Percentiles rank a stretch among this genome's conserved stretches.
phyloP scores from a whole-genome alignment of 805 yeast species.

The Jamesozyma gamospora region DNA sequence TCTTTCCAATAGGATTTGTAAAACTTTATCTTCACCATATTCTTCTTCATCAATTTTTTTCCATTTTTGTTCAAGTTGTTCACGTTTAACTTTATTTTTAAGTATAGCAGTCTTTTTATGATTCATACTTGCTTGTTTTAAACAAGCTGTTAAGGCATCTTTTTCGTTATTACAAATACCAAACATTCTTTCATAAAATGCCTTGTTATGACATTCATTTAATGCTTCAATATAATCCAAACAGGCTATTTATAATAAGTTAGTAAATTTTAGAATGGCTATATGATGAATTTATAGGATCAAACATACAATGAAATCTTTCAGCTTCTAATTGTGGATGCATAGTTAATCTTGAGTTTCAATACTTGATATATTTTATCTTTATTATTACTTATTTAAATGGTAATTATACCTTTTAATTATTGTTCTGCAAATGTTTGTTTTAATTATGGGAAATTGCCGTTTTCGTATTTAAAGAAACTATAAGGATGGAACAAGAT shows the following conservation, averaged over 20 bases:
- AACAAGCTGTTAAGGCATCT: slow-evolving; percentile 66
- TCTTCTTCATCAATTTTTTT: slow-evolving; percentile 62
- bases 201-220: slow-evolving; percentile 75
- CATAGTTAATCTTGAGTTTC: slow-evolving; percentile 24
- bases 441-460: no score
- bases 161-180: slow-evolving; percentile 83
- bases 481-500: no score
- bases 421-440: no score
- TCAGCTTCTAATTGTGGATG: slow-evolving; percentile 47
- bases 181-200: slow-evolving; percentile 56
- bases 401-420: no score
- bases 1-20: slow-evolving; percentile 53
- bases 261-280: slow-evolving; percentile 6
- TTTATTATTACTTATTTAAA: no score
- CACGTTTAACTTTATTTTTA: slow-evolving; percentile 48
- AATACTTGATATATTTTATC: not conserved
- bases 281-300: not conserved
- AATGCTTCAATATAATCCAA: slow-evolving; percentile 74
- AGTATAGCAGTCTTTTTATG: slow-evolving; percentile 45
- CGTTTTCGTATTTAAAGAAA: no score
- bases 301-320: slow-evolving; percentile 35
- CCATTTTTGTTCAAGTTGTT: slow-evolving; percentile 46
- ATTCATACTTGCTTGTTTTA: slow-evolving; percentile 63
- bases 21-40: slow-evolving; percentile 64
- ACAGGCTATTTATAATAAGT: slow-evolving; percentile 41